Percentiles rank a stretch among this genome's conserved stretches.
Conservation (phyloP, 257 asterid species). For the Jaltomata sinuosa region DNA sequence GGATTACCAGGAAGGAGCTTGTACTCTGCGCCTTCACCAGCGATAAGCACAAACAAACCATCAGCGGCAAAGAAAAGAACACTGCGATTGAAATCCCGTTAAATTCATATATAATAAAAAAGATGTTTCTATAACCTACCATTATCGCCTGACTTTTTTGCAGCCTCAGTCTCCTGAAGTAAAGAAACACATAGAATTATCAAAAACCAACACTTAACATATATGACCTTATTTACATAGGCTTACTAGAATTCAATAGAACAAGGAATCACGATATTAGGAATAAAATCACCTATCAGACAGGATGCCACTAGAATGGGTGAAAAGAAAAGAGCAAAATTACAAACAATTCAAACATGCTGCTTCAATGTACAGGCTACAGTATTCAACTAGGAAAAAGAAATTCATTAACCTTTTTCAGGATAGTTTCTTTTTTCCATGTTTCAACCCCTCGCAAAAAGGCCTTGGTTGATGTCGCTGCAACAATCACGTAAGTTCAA, state of each 20-base stretch:
- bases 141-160: conserved; percentile 9
- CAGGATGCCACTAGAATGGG: background rate
- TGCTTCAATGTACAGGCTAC: background rate
- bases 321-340: background rate
- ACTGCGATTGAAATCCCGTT: background rate
- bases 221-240: background rate
- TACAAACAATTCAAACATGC: background rate
- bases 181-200: background rate
- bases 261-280: background rate
- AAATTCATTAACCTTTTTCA: conserved; percentile 44
- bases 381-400: background rate
- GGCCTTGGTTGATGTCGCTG: conserved; percentile 88
- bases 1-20: conserved; percentile 76
- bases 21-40: conserved; percentile 62
- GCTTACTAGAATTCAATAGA: background rate
- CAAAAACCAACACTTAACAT: background rate
- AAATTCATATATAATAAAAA: background rate
- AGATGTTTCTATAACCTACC: conserved; percentile 34
- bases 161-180: background rate
- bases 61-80: background rate
- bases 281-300: background rate
- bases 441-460: conserved; percentile 85
- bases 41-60: conserved; percentile 16
- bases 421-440: conserved; percentile 84
- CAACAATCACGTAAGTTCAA: conserved; percentile 14